Evolutionary conservation across 305 asterid genomes (phyloP), one percentile per base, ranked within the genome.

Genomic region (Ilex paraguariensis): DNA sequence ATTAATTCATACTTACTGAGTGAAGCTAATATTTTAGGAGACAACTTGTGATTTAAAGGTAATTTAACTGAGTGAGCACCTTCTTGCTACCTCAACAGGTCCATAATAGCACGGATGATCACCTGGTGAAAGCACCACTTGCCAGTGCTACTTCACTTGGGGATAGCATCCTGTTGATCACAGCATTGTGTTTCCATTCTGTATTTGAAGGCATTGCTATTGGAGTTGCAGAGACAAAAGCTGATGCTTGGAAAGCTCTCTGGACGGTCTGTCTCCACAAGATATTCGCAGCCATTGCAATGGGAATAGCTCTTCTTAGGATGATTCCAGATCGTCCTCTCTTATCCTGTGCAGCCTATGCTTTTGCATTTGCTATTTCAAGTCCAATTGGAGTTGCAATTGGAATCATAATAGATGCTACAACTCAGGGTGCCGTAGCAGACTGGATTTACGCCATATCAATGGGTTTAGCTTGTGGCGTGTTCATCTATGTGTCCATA

Each of bases 401-500:
- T 1, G 96, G 98, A 60, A 88, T 91, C 53, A 60, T 83, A 63
- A 91, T 91, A 1, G 98, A 91, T 40, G 83, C 91, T 39, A 83
- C 94, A 7, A 84, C 92, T 8, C 87, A 88, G 77, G 98, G 96
- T 6, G 13, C 65, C 0, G 90, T 86, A 33, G 98, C 98, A 0
- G 92, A 88, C 69, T 91, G 98, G 98, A 80, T 84, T 10, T 91
- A 56, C 17, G 96, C 98, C 10, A 80, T 88, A 66, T 88, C 95
- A 3, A 91, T 91, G 98, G 98, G 98, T 0, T 12, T 91, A 53
- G 96, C 98, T 62, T 91, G 95, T 69, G 98, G 98, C 1, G 93
- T 91, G 46, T 91, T 91, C 58, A 69, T 91, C n/a, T 91, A 84
- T 59, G 98, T 91, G 3, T 86, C 96, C 2, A 82, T 91, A 46